phyloP scores from a whole-genome alignment of 331 rosid genomes.

The Acacia pycnantha region DNA sequence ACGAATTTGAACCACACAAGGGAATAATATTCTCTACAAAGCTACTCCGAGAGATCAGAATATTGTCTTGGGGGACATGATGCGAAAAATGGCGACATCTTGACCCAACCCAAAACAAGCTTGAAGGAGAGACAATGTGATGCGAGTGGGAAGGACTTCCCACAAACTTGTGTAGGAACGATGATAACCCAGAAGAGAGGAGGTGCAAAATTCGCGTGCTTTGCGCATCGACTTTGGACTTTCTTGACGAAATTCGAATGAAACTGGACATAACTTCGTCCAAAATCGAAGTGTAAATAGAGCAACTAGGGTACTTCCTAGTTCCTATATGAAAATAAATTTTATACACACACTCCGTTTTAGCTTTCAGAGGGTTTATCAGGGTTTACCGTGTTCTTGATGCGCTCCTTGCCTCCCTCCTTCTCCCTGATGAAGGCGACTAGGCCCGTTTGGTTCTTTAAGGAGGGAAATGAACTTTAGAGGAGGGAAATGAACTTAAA shows the following conservation, averaged over 20 bases:
- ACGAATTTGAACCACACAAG: slow-evolving; percentile 13
- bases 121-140: slow-evolving; percentile 17
- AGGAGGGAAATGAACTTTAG: too few relatives aligned
- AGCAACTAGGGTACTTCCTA: not conserved
- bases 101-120: slow-evolving; percentile 6
- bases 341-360: too few relatives aligned
- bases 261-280: slow-evolving; percentile 36
- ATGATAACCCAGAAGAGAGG: slow-evolving; percentile 13
- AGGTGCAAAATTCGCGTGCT: not conserved
- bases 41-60: not conserved
- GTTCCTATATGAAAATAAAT: not conserved
- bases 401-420: not conserved
- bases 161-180: slow-evolving; percentile 18
- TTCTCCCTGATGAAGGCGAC: not conserved
- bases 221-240: not conserved
- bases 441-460: too few relatives aligned
- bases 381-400: not conserved
- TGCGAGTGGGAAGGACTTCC: slow-evolving; percentile 23
- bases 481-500: too few relatives aligned
- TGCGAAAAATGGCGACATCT: slow-evolving; percentile 29
- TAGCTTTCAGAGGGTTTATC: not conserved
- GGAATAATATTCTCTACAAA: slow-evolving; percentile 3
- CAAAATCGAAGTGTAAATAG: not conserved
- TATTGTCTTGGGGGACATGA: not conserved
- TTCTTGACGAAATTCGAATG: slow-evolving; percentile 35